Evolutionary conservation across 495 filamentous ascomycete genomes (phyloP), one percentile per base, ranked within the genome.

Genomic region (Staphylotrichum longicolle): DNA sequence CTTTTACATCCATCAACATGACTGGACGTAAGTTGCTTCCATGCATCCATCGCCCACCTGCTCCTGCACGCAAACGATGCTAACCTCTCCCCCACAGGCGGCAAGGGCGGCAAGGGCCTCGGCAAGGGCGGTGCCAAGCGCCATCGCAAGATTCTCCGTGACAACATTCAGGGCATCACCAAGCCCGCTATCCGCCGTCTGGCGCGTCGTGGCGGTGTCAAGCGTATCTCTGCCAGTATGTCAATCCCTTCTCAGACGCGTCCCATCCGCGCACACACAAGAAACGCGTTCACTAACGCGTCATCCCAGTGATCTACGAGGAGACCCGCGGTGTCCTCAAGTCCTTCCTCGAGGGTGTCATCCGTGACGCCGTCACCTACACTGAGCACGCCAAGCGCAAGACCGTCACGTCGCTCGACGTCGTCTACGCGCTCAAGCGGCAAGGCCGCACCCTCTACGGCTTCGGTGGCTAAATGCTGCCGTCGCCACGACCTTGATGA

Each of bases 101-200:
- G 91, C 76, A 96, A 96, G 82, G 93, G 93, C 77, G 93, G 93
- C 78, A 97, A 97, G 82, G 93, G 93, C 75, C 92, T 96, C 70
- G 93, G 93, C 69, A 86, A 87, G 82, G 85, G 85, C 60, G 85
- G 85, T 69, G 85, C 85, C 82, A 97, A 97, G 89, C 93, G 93
- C 80, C 91, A 96, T 79, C 88, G 94, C 71, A 98, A 98, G 88
- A 97, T 98, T 83, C 85, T 98, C 75, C 91, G 93, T 76, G 93
- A 98, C 88, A 98, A 97, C 88, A 96, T 98, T 77, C 93, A 97
- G 75, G 94, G 94, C 85, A 99, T 99, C 80, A 99, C 94, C 78
- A 99, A 99, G 91, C 94, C 94, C 77, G 94, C 94, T 75, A 99
- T 99, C 84, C 91, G 94, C 77, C 95, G 94, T 95, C 94, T 99